Evolutionary conservation across 371 early-diverging fungal genomes (phyloP), one percentile per base, ranked within the genome.

Genomic region (Dichotomocladium elegans): DNA sequence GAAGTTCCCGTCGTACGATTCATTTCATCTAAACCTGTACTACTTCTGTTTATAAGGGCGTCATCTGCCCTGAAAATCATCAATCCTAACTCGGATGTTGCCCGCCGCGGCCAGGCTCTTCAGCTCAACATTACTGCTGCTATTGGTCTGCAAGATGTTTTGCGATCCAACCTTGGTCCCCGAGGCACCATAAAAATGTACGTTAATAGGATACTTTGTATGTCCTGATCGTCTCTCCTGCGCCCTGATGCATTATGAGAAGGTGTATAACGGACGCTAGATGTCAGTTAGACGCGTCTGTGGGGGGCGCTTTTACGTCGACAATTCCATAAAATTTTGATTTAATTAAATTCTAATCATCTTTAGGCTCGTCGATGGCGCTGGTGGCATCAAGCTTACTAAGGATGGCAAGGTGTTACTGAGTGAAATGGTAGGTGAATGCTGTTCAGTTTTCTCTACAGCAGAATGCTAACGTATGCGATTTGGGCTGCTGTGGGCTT

Each of bases 171-270:
- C 74, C 85, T 99, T 41, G 99, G 99, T 17, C 99, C 99, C 6
- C 90, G 94, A 74, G 99, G 99, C 24, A 98, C 99, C 22, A 89
- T 96, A 64, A 99, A 99, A 77, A 97, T 99, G 91, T 90, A 74
- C 60, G 70, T 45, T 37, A 5, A 15, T 15, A 37, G n/a, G 14
- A 11, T 9, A 15, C 5, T n/a, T n/a, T n/a, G n/a, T n/a, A n/a
- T n/a, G n/a, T n/a, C n/a, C n/a, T n/a, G n/a, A n/a, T n/a, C n/a
- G n/a, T n/a, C n/a, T n/a, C n/a, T n/a, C n/a, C n/a, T n/a, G n/a
- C n/a, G n/a, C n/a, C n/a, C n/a, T n/a, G n/a, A n/a, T n/a, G n/a
- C n/a, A n/a, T n/a, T n/a, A n/a, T n/a, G n/a, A n/a, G n/a, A n/a
- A n/a, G n/a, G n/a, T n/a, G n/a, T n/a, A n/a, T n/a, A n/a, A n/a